Percentiles rank a stretch among this genome's conserved stretches.
Evolutionary conservation across 164 flowering plant species (phyloP).

Genomic region (Berberis thunbergii): DNA sequence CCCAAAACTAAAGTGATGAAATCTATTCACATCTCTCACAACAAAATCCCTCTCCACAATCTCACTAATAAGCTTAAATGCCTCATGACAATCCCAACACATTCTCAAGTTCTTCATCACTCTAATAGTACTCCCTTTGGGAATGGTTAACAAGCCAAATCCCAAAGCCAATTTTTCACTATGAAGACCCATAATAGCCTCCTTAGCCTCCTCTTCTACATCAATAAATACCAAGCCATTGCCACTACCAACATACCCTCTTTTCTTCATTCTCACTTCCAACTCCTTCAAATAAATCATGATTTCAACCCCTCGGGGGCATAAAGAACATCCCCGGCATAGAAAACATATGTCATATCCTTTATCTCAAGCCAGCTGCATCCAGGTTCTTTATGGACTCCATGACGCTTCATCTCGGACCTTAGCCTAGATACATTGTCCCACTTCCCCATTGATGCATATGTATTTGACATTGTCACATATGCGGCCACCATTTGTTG

Average conservation of each 20-base stretch:
- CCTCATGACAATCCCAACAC: conserved; percentile 59
- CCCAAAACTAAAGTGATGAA: conserved; percentile 57
- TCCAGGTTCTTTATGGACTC: conserved; percentile 56
- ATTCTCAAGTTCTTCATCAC: conserved; percentile 70
- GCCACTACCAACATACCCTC: conserved; percentile 37
- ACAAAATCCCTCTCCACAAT: conserved; percentile 44
- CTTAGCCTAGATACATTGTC: conserved; percentile 29
- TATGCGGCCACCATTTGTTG: conserved; percentile 41
- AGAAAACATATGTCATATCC: conserved; percentile 31
- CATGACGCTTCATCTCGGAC: conserved; percentile 36
- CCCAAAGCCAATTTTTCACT: conserved; percentile 67
- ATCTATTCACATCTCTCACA: conserved; percentile 64
- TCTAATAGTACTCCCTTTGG: conserved; percentile 43
- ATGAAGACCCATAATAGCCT: conserved; percentile 39
- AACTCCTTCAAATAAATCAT: conserved; percentile 30
- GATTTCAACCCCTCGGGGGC: conserved; percentile 28
- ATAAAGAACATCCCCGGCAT: conserved; percentile 34
- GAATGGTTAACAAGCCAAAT: conserved; percentile 46
- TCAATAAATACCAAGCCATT: conserved; percentile 41
- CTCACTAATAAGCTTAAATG: conserved; percentile 50
- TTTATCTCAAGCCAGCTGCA: conserved; percentile 67
- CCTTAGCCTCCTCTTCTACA: conserved; percentile 57
- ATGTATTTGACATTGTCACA: conserved; percentile 51
- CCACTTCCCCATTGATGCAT: conserved; percentile 49
- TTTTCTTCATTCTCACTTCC: conserved; percentile 42